These are phyloP conservation scores for Metschnikowia noctiluminum DNA, from an alignment of 805 yeast species.

Conservation along the genomic window DNA sequence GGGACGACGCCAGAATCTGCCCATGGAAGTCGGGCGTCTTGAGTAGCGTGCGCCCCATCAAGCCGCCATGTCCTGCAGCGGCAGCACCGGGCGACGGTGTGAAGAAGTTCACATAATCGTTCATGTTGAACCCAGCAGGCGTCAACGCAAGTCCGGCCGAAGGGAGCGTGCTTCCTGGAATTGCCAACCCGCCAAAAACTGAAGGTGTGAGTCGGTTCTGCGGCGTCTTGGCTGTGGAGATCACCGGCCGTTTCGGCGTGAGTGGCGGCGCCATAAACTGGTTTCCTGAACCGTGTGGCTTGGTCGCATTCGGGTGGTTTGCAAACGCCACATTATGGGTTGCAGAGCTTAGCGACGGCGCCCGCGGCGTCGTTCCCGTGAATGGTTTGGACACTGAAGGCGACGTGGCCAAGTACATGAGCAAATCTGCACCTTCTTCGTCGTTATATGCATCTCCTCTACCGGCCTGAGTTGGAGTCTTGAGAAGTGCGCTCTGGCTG, in stretches of 20 bases:
- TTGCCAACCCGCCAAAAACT: conserved; percentile 24
- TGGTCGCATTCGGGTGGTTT: conserved; percentile 10
- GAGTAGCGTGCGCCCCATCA: conserved; percentile 21
- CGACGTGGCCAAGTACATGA: conserved; percentile 79
- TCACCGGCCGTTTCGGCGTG: conserved; percentile 39
- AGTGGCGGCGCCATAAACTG: conserved; percentile 40
- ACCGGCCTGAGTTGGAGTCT: conserved; percentile 38
- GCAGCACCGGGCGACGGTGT: conserved; percentile 75
- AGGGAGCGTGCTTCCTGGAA: conserved; percentile 31
- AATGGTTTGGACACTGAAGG: conserved; percentile 61
- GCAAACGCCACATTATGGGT: conserved; percentile 2
- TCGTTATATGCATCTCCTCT: conserved; percentile 29
- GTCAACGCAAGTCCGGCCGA: conserved; percentile 43
- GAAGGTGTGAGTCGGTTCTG: conserved; percentile 42
- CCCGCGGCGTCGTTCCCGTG: conserved; percentile 29
- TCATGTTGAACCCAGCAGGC: conserved; percentile 76
- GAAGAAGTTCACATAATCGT: conserved; percentile 75
- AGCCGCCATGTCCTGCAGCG: conserved; percentile 9
- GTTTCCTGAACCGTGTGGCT: conserved; percentile 3
- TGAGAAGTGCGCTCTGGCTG: conserved; percentile 15
- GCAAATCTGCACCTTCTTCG: conserved; percentile 75
- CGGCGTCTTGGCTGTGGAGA: conserved; percentile 31
- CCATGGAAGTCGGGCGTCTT: conserved; percentile 43
- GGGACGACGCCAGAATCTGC: conserved; percentile 18
- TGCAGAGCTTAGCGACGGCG: conserved; percentile 1